Percentiles rank a stretch among this genome's conserved stretches.
Conservation (phyloP, 768 basidiomycete genomes). For the Clitopilus passeckerianus region DNA sequence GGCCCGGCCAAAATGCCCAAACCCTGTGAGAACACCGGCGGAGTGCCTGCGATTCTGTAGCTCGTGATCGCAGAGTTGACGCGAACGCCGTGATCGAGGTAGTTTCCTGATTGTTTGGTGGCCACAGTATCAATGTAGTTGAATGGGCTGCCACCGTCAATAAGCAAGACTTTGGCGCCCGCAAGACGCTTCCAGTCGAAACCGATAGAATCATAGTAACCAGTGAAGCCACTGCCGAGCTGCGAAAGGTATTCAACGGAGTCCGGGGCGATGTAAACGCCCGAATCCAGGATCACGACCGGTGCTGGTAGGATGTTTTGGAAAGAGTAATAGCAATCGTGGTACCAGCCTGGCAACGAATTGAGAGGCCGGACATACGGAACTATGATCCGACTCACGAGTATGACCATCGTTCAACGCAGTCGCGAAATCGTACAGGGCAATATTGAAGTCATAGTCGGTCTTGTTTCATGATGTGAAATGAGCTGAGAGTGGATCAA, state of each 20-base stretch:
- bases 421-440: conserved; percentile 48
- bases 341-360: conserved; percentile 45
- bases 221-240: conserved; percentile 39
- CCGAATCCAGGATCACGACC: conserved; percentile 42
- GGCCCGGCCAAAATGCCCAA: conserved; percentile 55
- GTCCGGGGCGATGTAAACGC: conserved; percentile 51
- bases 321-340: conserved; percentile 47
- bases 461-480: conserved; percentile 30
- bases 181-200: conserved; percentile 61
- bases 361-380: background rate
- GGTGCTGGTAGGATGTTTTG: conserved; percentile 57
- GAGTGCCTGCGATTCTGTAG: conserved; percentile 40
- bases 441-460: conserved; percentile 62
- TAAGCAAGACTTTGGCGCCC: conserved; percentile 50
- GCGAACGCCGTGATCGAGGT: conserved; percentile 57
- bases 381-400: conserved; percentile 25
- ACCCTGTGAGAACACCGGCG: conserved; percentile 45
- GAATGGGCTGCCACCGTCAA: conserved; percentile 49
- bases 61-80: conserved; percentile 60
- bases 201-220: conserved; percentile 38
- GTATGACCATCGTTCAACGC: conserved; percentile 66
- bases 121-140: conserved; percentile 55
- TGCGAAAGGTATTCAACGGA: conserved; percentile 44
- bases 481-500: conserved; percentile 1
- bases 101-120: conserved; percentile 55